Evolutionary conservation across 345 rosid genomes (phyloP).

Genomic region (Mangifera indica): DNA sequence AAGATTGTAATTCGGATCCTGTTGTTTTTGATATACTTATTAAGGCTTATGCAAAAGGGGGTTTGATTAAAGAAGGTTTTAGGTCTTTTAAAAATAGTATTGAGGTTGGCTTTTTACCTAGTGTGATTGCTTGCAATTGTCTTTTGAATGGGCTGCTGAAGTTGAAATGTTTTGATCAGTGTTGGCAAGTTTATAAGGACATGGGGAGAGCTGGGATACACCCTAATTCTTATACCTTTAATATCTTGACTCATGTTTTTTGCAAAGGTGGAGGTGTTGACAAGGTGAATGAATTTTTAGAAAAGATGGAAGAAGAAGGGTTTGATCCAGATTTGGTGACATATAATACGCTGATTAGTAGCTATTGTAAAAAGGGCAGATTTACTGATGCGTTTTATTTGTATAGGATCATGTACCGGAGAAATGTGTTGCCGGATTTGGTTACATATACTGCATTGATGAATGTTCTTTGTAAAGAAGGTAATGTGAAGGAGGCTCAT

Average conservation of each 20-base stretch:
- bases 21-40: conserved; percentile 66
- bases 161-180: conserved; percentile 41
- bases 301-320: conserved; percentile 96
- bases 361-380: conserved; percentile 70
- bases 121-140: conserved; percentile 71
- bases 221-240: conserved; percentile 68
- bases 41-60: conserved; percentile 55
- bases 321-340: conserved; percentile 89
- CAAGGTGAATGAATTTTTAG: conserved; percentile 69
- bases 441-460: conserved; percentile 74
- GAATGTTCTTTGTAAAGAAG: conserved; percentile 79
- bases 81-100: conserved; percentile 41
- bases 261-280: conserved; percentile 47
- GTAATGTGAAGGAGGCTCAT: conserved; percentile 74
- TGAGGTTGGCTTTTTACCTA: conserved; percentile 53
- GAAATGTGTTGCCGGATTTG: conserved; percentile 72
- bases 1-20: conserved; percentile 69
- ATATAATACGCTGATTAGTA: conserved; percentile 72
- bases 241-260: conserved; percentile 69
- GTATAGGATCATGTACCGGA: conserved; percentile 69
- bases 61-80: conserved; percentile 45
- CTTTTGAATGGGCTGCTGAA: conserved; percentile 74
- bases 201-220: conserved; percentile 63
- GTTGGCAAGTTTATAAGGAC: conserved; percentile 71
- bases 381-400: conserved; percentile 75